phyloP scores from a whole-genome alignment of 2,329 filamentous ascomycete species.

The Arthrinium phaeospermum region DNA sequence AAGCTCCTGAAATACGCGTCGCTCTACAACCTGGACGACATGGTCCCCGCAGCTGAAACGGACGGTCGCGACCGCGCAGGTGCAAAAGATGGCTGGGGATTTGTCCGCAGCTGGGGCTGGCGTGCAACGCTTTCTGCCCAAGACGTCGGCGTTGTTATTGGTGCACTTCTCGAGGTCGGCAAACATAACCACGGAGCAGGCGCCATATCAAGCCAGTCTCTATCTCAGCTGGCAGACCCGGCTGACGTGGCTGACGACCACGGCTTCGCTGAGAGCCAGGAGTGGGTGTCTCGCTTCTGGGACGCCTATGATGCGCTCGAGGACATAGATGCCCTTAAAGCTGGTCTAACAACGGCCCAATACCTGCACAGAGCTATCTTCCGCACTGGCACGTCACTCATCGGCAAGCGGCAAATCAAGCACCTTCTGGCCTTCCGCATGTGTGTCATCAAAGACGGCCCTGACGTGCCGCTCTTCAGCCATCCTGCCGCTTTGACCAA shows the following conservation, averaged over 20 bases:
- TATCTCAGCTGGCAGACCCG: constrained; percentile 27
- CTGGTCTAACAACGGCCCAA: constrained; percentile 81
- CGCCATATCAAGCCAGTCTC: constrained; percentile 38
- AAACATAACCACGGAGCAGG: constrained; percentile 47
- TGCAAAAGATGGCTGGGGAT: constrained; percentile 92
- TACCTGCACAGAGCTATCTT: constrained; percentile 92
- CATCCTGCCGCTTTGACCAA: constrained; percentile 94
- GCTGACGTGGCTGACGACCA: constrained; percentile 48
- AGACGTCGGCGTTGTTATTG: constrained; percentile 91
- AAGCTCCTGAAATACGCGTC: constrained; percentile 91
- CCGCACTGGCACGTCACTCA: constrained; percentile 85
- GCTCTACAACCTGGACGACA: constrained; percentile 90
- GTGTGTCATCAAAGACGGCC: constrained; percentile 93
- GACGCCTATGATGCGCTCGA: constrained; percentile 75
- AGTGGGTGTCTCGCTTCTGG: constrained; percentile 73
- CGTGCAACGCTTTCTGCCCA: constrained; percentile 91
- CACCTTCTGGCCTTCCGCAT: constrained; percentile 93
- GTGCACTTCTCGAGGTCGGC: constrained; percentile 91
- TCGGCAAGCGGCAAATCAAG: constrained; percentile 93
- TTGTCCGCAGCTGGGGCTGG: constrained; percentile 98
- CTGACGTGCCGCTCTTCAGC: constrained; percentile 88
- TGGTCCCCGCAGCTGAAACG: constrained; percentile 80
- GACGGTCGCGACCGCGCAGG: constrained; percentile 72
- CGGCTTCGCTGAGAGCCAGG: constrained; percentile 59
- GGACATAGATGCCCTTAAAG: constrained; percentile 75